phyloP scores from a whole-genome alignment of 1,284 basidiomycete species.

The Stereum hirsutum region DNA sequence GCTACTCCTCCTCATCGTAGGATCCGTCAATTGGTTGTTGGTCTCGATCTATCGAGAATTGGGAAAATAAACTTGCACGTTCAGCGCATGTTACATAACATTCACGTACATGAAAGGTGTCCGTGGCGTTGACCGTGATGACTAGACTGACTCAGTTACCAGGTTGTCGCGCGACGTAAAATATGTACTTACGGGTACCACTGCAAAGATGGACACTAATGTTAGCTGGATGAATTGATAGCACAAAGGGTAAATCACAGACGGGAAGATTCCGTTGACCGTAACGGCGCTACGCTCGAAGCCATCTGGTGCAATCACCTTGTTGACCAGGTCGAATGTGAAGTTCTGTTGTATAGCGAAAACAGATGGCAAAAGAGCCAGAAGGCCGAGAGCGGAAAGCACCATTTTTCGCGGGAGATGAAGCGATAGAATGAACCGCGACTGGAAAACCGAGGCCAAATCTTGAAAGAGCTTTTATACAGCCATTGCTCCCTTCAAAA shows the following conservation, averaged over 20 bases:
- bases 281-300: slow-evolving; percentile 4
- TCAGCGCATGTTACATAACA: background rate
- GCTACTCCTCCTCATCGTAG: slow-evolving; percentile 23
- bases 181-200: background rate
- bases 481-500: too few relatives aligned
- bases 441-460: too few relatives aligned
- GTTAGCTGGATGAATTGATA: background rate
- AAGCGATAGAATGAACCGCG: too few relatives aligned
- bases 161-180: background rate
- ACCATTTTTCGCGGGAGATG: background rate
- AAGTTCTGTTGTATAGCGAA: background rate
- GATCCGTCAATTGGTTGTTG: slow-evolving; percentile 22
- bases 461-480: too few relatives aligned
- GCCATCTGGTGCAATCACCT: slow-evolving; percentile 11
- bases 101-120: background rate
- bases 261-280: background rate
- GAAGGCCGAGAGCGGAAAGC: background rate
- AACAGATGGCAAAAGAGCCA: background rate
- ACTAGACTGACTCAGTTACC: slow-evolving; percentile 13
- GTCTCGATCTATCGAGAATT: slow-evolving; percentile 22
- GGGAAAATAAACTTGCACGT: slow-evolving; percentile 4
- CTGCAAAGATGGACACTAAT: slow-evolving; percentile 4
- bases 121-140: slow-evolving; percentile 9
- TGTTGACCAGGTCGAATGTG: slow-evolving; percentile 5
- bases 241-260: background rate